These are phyloP conservation scores for Yamadazyma takamatsuzukensis DNA, from an alignment of 805 yeast genomes.

Conservation along the genomic window DNA sequence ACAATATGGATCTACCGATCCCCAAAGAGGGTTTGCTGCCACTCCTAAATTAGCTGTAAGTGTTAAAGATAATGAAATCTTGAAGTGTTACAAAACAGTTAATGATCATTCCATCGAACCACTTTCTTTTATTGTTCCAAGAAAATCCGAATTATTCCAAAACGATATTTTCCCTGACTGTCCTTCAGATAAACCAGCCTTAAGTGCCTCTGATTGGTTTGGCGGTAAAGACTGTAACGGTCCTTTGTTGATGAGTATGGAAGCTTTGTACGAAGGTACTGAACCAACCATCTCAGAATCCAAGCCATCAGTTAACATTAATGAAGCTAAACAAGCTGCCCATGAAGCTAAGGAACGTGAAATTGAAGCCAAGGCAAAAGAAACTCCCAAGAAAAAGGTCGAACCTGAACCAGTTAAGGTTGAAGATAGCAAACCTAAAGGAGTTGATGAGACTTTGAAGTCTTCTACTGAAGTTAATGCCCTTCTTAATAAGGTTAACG, in stretches of 20 bases:
- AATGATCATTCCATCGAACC: conserved; percentile 86
- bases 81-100: conserved; percentile 81
- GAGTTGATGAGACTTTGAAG: conserved; percentile 38
- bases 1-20: conserved; percentile 85
- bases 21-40: conserved; percentile 94
- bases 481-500: conserved; percentile 36
- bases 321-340: conserved; percentile 22
- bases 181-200: conserved; percentile 75
- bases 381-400: conserved; percentile 9
- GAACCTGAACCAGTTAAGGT: conserved; percentile 10
- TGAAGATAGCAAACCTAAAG: conserved; percentile 14
- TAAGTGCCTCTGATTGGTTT: conserved; percentile 75
- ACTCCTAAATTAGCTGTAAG: conserved; percentile 82
- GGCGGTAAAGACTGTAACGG: conserved; percentile 77
- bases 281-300: conserved; percentile 47
- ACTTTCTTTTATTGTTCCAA: conserved; percentile 86
- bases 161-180: conserved; percentile 91
- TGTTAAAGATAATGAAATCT: conserved; percentile 78
- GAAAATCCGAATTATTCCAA: conserved; percentile 91
- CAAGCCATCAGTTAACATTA: conserved; percentile 28
- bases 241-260: conserved; percentile 76
- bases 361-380: conserved; percentile 9
- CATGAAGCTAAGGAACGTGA: conserved; percentile 14
- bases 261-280: conserved; percentile 73
- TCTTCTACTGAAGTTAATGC: conserved; percentile 30